Evolutionary conservation across 2,329 filamentous ascomycete species (phyloP), one percentile per base, ranked within the genome.

Genomic region (Tolypocladium amazonense): DNA sequence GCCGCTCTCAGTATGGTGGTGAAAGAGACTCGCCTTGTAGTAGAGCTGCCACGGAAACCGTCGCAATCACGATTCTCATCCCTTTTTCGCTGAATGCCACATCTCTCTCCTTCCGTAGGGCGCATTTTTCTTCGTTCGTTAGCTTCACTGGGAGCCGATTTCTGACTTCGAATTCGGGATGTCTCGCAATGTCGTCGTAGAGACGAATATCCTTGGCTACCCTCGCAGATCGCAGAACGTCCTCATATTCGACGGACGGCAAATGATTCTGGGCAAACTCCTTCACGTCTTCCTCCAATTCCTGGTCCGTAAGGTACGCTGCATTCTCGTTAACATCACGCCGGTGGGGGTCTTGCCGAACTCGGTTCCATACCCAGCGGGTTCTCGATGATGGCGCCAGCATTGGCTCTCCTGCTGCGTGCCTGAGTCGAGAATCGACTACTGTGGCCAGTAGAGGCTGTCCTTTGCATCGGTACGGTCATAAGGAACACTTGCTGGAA

Each of bases 21-120:
- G 7, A 11, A 23, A 20, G 47, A 20, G 20, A 8, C 56, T 60
- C 27, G 67, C 66, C 66, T 63, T 78, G 76, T 0, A 78, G 65
- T 52, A 78, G 73, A 0, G 76, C 76, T 0, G 76, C 76, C 3
- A 78, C 67, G 3, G 75, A 77, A 15, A 79, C 76, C 1, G 75
- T 77, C 38, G 74, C 62, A 45, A 77, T 71, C 57, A 78, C 75
- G 14, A 71, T 67, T 20, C 69, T 61, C 71, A 78, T 78, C 2
- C 72, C 70, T 53, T 65, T 66, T 45, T 78, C 71, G 12, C 74
- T 74, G 45, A 77, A 75, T 0, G 75, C 65, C 0, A 68, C 66
- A 56, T 78, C 74, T 38, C 69, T 71, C 62, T 78, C 76, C 1
- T 68, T 66, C 15, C 65, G 65, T 33, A 78, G 68, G 0, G 74